Base-by-base conservation (phyloP, 345 rosid species). In the Cardamine resedifolia region DNA sequence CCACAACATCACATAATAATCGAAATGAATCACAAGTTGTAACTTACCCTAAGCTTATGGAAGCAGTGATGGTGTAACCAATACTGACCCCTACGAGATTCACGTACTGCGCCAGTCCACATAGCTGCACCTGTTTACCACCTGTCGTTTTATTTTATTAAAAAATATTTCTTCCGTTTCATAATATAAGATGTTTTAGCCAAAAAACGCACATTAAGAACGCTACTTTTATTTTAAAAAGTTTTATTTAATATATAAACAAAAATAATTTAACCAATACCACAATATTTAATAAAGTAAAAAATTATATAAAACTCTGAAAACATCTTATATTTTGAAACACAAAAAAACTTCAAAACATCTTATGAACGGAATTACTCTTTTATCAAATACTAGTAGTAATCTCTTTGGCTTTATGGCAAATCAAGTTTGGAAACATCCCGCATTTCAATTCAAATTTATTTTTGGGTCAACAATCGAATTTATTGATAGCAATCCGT, bases 1-100 rank as follows among this genome's bases (percentile, higher is more conserved):
- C 16, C n/a, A 36, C 10, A 66, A 36, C 58, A 66, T 73, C n/a
- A 19, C 44, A 26, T 27, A 15, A 30, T 19, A 57, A 36, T 38
- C 7, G 28, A 56, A 56, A 45, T 24, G 19, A 45, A 24, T 26
- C 23, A 58, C n/a, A 39, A 27, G 19, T 43, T 19, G 36, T 8
- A 31, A 75, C 97, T 89, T 82, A 94, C 98, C 86, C 91, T 85
- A 94, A 86, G 77, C 98, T 94, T 47, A 91, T 86, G 16, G 98
- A 89, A 11, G 95, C 91, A 53, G 98, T 91, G 77, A 94, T 94
- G 24, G 95, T 94, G 81, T 91, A 94, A 39, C 98, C 96, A 44
- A 89, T 41, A 1, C 86, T 79, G 45, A 84, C 60, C n/a, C 95
- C 98, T 3, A 88, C 43, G 9, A 94, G 85, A 73, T 88, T 91